Base-by-base conservation (phyloP, 768 basidiomycete genomes). In the Crassisporium funariophilum region DNA sequence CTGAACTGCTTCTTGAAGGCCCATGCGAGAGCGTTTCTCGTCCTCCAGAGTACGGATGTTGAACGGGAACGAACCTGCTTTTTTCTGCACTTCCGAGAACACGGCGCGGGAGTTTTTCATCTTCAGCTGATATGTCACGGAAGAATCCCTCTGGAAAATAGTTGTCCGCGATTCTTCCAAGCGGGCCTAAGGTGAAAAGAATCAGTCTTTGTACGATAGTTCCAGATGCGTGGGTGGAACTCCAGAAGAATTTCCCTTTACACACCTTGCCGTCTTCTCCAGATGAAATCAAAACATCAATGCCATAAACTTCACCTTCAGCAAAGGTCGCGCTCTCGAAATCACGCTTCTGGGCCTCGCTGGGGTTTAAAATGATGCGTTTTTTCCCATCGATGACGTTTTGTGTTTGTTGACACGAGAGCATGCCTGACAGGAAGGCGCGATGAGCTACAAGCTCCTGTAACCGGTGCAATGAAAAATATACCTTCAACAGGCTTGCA, bases 11-110 rank as follows among this genome's bases (percentile, higher is more conserved):
- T 98, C 97, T 64, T 90, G 87, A 24, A 98, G 79, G 55, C 95
- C 97, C 78, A 98, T 86, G 27, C 95, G 85, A 20, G 92, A 87
- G 43, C 91, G 83, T 72, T 95, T 95, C 78, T 98, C 95, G 61
- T 98, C 95, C 54, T 95, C 95, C 47, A 98, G 78, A 36, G 78
- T 78, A 52, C 97, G 91, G 53, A 99, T 81, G 59, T 95, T 98
- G 79, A 99, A 98, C 24, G 97, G 95, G 83, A 99, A 98, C 4
- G 92, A 79, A 19, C 95, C 95, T 33, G 97, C 91, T 70, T 98
- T 98, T 78, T 93, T 95, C 72, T 95, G 91, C 59, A 98, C 91
- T 69, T 98, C 95, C 40, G 90, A 89, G 73, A 98, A 98, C 33
- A 95, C 87, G n/a, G 87, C 82, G 53, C 95, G 88, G 35, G 94